phyloP scores from a whole-genome alignment of 2,329 filamentous ascomycete species.

The Arthrobotrys sphaeroides region DNA sequence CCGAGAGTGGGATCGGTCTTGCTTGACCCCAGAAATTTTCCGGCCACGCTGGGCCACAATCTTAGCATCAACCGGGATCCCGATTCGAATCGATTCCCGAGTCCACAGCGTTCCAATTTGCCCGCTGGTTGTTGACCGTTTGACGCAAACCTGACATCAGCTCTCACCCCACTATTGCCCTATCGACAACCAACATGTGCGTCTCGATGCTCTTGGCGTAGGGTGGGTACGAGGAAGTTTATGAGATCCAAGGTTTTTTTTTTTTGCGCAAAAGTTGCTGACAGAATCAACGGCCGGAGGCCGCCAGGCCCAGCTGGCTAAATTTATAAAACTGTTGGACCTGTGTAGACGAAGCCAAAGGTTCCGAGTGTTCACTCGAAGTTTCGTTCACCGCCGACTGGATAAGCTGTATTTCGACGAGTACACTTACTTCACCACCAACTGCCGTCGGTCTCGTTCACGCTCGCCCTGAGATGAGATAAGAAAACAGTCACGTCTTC shows the following conservation, averaged over 20 bases:
- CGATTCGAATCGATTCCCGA: neutral
- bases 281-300: constrained; percentile 5
- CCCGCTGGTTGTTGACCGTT: neutral
- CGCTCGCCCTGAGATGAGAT: no score
- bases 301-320: neutral
- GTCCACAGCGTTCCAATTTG: neutral
- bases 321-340: neutral
- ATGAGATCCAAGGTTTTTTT: neutral
- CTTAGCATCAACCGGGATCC: neutral
- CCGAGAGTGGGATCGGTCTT: no score
- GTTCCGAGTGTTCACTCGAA: neutral
- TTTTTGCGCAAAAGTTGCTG: neutral
- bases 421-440: no score
- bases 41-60: no score
- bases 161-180: constrained; percentile 32
- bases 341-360: neutral
- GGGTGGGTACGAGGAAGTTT: constrained; percentile 39
- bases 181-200: neutral
- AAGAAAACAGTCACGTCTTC: constrained; percentile 3
- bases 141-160: constrained; percentile 53
- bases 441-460: no score
- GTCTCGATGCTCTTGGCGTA: constrained; percentile 1
- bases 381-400: neutral
- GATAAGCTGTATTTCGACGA: neutral
- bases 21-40: no score